These are phyloP conservation scores for Fomitopsis palustris DNA, from an alignment of 1,284 basidiomycete species.

Conservation along the genomic window DNA sequence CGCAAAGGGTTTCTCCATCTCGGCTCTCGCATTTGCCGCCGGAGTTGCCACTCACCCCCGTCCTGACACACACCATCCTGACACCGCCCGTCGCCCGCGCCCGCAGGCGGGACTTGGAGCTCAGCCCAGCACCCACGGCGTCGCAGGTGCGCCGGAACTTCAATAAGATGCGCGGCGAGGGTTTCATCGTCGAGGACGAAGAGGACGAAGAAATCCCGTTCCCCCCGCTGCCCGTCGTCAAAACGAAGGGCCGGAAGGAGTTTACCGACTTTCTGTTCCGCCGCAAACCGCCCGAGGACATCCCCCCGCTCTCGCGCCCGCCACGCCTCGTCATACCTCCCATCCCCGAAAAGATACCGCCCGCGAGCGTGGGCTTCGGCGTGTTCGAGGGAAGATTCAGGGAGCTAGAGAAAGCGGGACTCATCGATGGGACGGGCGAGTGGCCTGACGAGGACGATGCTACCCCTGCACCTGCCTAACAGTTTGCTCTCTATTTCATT, in stretches of 20 bases:
- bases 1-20: neutral
- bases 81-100: conserved; percentile 3
- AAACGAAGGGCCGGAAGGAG: neutral
- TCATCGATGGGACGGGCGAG: conserved; percentile 19
- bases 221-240: conserved; percentile 7
- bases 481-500: neutral
- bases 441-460: conserved; percentile 12
- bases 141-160: conserved; percentile 12
- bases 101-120: neutral
- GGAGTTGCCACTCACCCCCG: conserved; percentile 13
- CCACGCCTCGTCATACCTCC: conserved; percentile 13
- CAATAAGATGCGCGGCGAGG: conserved; percentile 13
- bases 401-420: conserved; percentile 17
- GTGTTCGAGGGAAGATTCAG: conserved; percentile 17
- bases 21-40: neutral
- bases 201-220: conserved; percentile 10
- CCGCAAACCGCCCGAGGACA: conserved; percentile 11
- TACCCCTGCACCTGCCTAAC: neutral
- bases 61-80: conserved; percentile 4
- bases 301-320: conserved; percentile 18
- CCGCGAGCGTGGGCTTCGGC: conserved; percentile 17
- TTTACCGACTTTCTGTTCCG: conserved; percentile 7
- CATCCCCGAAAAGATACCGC: conserved; percentile 9
- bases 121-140: neutral
- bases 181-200: neutral